phyloP scores from a whole-genome alignment of 345 rosid genomes.

The Melastoma malabathricum region DNA sequence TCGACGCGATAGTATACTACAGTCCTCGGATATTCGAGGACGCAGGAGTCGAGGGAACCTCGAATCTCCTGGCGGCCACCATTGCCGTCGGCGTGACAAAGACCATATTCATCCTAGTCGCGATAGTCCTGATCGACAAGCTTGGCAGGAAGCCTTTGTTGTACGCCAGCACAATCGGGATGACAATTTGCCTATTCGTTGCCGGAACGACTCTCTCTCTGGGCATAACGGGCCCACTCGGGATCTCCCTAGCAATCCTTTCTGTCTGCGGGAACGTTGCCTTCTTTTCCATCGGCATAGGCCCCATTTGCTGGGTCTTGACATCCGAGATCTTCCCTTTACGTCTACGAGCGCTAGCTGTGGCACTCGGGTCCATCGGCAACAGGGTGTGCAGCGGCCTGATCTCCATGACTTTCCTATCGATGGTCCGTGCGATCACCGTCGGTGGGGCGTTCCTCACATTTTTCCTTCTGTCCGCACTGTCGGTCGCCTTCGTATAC shows the following conservation, averaged over 20 bases:
- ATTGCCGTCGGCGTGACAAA: constrained; percentile 68
- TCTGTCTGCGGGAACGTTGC: constrained; percentile 46
- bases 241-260: constrained; percentile 25
- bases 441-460: constrained; percentile 47
- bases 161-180: constrained; percentile 49
- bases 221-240: constrained; percentile 19
- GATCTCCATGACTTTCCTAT: constrained; percentile 61
- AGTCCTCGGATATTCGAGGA: constrained; percentile 52
- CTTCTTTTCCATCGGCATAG: constrained; percentile 53
- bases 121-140: constrained; percentile 51
- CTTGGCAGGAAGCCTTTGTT: constrained; percentile 65
- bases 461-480: constrained; percentile 26
- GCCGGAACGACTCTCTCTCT: constrained; percentile 28
- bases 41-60: constrained; percentile 48
- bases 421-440: constrained; percentile 34
- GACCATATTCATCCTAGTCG: constrained; percentile 51
- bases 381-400: constrained; percentile 50
- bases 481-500: constrained; percentile 38
- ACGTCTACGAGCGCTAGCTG: constrained; percentile 52
- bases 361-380: constrained; percentile 48
- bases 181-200: constrained; percentile 39
- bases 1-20: constrained; percentile 62
- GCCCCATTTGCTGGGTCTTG: constrained; percentile 57
- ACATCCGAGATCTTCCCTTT: constrained; percentile 56
- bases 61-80: constrained; percentile 59